These are phyloP conservation scores for Umbellularia californica DNA, from an alignment of 164 flowering plant species.

Conservation along the genomic window DNA sequence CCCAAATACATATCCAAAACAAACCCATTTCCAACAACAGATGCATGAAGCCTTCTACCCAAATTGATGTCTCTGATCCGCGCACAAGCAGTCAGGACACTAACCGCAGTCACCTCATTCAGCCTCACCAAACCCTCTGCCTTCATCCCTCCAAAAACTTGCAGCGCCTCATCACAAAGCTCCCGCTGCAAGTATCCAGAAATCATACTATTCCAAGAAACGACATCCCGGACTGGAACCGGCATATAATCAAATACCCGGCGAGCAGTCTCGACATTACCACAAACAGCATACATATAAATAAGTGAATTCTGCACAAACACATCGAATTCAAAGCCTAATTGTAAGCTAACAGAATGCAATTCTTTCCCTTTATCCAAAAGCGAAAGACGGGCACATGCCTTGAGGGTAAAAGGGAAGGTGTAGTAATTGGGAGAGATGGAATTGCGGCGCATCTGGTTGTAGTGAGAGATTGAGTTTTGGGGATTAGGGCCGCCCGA, in stretches of 20 bases:
- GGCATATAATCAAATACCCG: conserved; percentile 23
- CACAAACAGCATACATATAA: conserved; percentile 20
- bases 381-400: conserved; percentile 15
- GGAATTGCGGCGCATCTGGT: conserved; percentile 17
- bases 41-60: conserved; percentile 28
- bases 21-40: conserved; percentile 15
- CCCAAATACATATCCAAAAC: conserved; percentile 20
- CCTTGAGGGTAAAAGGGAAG: conserved; percentile 30
- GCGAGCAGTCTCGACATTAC: conserved; percentile 14
- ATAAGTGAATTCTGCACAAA: conserved; percentile 33
- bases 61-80: conserved; percentile 13
- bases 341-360: conserved; percentile 16
- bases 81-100: conserved; percentile 28
- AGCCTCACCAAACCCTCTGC: conserved; percentile 7
- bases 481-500: conserved; percentile 17
- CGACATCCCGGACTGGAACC: conserved; percentile 20
- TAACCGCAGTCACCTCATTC: conserved; percentile 21
- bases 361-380: conserved; percentile 18
- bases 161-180: conserved; percentile 14
- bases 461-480: conserved; percentile 19
- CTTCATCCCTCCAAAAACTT: conserved; percentile 20
- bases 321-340: conserved; percentile 24
- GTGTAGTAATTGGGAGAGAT: conserved; percentile 24
- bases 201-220: conserved; percentile 34
- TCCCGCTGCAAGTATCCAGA: conserved; percentile 24